phyloP scores from a whole-genome alignment of 345 rosid species.

The Camelina hispida region DNA sequence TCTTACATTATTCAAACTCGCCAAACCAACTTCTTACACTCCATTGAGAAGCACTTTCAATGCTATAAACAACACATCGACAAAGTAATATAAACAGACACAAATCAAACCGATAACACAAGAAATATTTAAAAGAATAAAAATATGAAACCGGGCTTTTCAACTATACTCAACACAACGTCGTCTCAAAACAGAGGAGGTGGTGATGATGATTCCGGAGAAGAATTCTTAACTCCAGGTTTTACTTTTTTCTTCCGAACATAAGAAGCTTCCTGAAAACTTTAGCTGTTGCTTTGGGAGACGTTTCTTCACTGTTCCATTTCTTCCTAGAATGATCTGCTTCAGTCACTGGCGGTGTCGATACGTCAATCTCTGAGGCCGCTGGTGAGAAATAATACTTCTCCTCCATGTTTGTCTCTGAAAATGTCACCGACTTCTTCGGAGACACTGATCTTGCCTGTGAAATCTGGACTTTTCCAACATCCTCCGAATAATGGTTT shows the following conservation, averaged over 20 bases:
- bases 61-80: conserved; percentile 32
- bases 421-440: conserved; percentile 41
- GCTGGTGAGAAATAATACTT: conserved; percentile 44
- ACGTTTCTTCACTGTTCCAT: conserved; percentile 73
- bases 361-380: conserved; percentile 60
- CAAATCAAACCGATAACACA: conserved; percentile 33
- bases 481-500: conserved; percentile 30
- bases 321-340: conserved; percentile 80
- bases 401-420: conserved; percentile 47
- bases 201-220: not conserved
- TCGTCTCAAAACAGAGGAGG: conserved; percentile 5
- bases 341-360: conserved; percentile 67
- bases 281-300: conserved; percentile 76
- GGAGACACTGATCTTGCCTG: conserved; percentile 47
- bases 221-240: conserved; percentile 16
- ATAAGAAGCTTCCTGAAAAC: conserved; percentile 87
- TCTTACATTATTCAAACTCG: conserved; percentile 25
- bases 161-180: conserved; percentile 12
- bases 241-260: conserved; percentile 65
- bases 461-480: conserved; percentile 42
- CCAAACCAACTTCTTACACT: conserved; percentile 21
- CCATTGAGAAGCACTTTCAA: conserved; percentile 4
- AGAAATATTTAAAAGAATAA: conserved; percentile 11
- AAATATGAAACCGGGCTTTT: not conserved
- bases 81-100: conserved; percentile 21